phyloP scores from a whole-genome alignment of 345 rosid genomes.

The Moringa oleifera region DNA sequence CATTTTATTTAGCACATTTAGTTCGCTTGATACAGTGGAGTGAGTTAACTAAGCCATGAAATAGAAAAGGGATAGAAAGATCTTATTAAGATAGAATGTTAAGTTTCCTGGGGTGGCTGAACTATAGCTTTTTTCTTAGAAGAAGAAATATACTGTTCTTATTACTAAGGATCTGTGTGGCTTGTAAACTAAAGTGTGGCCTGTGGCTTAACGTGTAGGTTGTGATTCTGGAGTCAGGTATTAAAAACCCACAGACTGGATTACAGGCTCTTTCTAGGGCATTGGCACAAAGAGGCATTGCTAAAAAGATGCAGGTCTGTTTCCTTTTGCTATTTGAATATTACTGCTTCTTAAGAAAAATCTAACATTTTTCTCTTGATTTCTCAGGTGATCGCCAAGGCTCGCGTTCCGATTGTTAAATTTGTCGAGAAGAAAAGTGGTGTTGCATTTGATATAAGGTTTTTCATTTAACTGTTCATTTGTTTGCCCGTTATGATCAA shows the following conservation, averaged over 20 bases:
- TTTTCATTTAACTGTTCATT: neutral
- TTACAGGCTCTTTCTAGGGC: conserved; percentile 78
- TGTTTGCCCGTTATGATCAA: too few relatives aligned
- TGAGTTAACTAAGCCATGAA: too few relatives aligned
- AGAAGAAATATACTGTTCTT: neutral
- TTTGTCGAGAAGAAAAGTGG: conserved; percentile 83
- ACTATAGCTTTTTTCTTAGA: neutral
- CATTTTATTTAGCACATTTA: too few relatives aligned
- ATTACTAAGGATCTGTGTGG: neutral
- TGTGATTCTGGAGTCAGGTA: conserved; percentile 75
- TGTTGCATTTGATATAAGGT: conserved; percentile 86
- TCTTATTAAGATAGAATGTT: neutral
- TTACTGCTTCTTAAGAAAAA: neutral
- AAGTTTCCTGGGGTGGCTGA: neutral
- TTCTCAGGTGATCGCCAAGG: conserved; percentile 79
- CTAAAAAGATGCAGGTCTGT: conserved; percentile 69
- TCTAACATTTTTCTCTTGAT: conserved; percentile 9
- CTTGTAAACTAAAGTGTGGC: neutral
- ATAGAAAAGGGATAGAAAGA: neutral
- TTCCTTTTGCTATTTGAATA: conserved; percentile 2
- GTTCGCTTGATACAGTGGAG: too few relatives aligned
- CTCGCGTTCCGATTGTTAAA: conserved; percentile 93
- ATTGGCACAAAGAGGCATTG: conserved; percentile 72
- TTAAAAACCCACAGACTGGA: conserved; percentile 64
- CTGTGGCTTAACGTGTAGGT: conserved; percentile 40